Conservation (phyloP, 371 early-diverging fungal genomes). For the Rhizoclosmatium hyalinum region DNA sequence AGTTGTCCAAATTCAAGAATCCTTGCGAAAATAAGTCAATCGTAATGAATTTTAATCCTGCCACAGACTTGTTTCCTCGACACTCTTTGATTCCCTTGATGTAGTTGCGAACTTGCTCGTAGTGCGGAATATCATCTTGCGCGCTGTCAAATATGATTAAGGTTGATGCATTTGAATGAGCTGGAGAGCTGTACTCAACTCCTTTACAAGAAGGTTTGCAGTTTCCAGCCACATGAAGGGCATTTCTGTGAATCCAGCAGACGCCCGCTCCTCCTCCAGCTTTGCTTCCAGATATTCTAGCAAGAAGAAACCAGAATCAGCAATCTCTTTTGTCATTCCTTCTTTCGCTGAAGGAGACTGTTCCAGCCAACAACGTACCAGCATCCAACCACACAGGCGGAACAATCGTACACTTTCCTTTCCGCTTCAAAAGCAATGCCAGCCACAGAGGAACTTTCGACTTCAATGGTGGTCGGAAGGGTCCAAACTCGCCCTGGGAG, state of each 20-base stretch:
- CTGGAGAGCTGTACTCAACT: slow-evolving; percentile 52
- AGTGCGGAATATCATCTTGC: slow-evolving; percentile 77
- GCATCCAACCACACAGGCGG: slow-evolving; percentile 82
- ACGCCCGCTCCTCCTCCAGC: slow-evolving; percentile 66
- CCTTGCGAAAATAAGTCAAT: slow-evolving; percentile 29
- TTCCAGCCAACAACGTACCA: slow-evolving; percentile 48
- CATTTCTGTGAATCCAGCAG: slow-evolving; percentile 70
- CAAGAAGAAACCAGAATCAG: not conserved
- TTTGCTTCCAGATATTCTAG: slow-evolving; percentile 59
- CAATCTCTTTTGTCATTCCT: not conserved
- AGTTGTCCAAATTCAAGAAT: slow-evolving; percentile 70
- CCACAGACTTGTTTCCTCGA: slow-evolving; percentile 77
- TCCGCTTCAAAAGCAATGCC: slow-evolving; percentile 80
- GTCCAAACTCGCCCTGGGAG: slow-evolving; percentile 70
- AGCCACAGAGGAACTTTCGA: slow-evolving; percentile 86
- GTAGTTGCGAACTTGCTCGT: slow-evolving; percentile 71
- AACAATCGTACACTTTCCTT: slow-evolving; percentile 81
- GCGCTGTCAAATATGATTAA: slow-evolving; percentile 58
- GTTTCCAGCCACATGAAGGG: slow-evolving; percentile 86
- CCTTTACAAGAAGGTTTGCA: slow-evolving; percentile 74
- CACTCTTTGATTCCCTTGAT: slow-evolving; percentile 85
- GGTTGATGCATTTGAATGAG: not conserved
- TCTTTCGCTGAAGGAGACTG: not conserved
- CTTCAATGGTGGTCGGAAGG: slow-evolving; percentile 78
- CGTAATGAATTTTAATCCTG: slow-evolving; percentile 21